These are phyloP conservation scores for Casuarina equisetifolia DNA, from an alignment of 306 rosid genomes.

Conservation along the genomic window DNA sequence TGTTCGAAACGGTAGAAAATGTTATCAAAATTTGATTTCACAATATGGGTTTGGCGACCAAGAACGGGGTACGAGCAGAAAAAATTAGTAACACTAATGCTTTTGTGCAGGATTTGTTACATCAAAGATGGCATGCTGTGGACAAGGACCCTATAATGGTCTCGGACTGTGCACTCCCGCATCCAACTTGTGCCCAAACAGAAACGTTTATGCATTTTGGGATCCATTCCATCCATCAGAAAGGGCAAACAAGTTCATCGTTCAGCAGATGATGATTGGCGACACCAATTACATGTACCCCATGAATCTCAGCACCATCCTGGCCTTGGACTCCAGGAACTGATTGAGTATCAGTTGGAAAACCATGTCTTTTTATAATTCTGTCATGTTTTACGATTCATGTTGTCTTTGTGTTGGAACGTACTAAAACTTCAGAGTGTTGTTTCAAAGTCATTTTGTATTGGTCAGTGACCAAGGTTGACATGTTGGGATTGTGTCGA, in stretches of 20 bases:
- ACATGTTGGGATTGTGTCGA: too few relatives aligned
- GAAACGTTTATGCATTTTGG: slow-evolving; percentile 72
- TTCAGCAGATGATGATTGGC: slow-evolving; percentile 41
- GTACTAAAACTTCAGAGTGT: too few relatives aligned
- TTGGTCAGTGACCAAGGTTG: too few relatives aligned
- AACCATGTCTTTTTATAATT: too few relatives aligned
- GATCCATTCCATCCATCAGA: slow-evolving; percentile 79
- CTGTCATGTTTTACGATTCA: too few relatives aligned
- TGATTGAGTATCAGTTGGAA: background rate
- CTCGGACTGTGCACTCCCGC: slow-evolving; percentile 56
- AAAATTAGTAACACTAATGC: too few relatives aligned
- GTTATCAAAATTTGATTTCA: too few relatives aligned
- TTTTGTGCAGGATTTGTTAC: slow-evolving; percentile 37
- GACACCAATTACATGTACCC: slow-evolving; percentile 65
- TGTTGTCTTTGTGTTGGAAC: too few relatives aligned
- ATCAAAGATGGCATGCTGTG: slow-evolving; percentile 76
- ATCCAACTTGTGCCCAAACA: slow-evolving; percentile 65
- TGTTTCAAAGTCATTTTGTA: too few relatives aligned
- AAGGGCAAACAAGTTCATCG: slow-evolving; percentile 47
- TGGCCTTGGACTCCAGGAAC: slow-evolving; percentile 55
- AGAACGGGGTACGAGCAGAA: too few relatives aligned
- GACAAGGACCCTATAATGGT: slow-evolving; percentile 84
- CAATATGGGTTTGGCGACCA: too few relatives aligned
- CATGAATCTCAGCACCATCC: slow-evolving; percentile 79
- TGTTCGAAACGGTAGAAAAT: too few relatives aligned